These are phyloP conservation scores for Candida albicans DNA, from an alignment of 1,139 yeast species.

Conservation along the genomic window DNA sequence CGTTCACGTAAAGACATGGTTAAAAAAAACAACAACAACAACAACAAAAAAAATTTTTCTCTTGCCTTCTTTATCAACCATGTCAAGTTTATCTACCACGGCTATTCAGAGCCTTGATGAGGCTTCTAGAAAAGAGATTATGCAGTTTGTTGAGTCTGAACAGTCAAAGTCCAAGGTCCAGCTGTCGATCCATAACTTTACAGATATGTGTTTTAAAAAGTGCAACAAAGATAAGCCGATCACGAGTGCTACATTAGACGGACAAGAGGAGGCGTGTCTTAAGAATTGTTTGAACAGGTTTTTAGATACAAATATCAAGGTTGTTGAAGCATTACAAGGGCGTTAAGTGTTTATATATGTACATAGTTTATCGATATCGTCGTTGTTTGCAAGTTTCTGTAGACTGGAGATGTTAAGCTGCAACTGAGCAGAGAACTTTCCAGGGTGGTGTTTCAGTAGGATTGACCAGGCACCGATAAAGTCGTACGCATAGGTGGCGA, in stretches of 20 bases:
- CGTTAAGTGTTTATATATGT: constrained; percentile 20
- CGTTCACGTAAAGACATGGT: constrained; percentile 1
- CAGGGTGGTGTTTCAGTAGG: constrained; percentile 8
- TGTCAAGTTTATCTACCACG: constrained; percentile 62
- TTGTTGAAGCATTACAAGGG: constrained; percentile 59
- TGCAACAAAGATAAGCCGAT: constrained; percentile 60
- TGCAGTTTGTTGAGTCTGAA: constrained; percentile 76
- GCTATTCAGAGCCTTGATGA: constrained; percentile 70
- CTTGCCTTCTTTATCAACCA: constrained; percentile 16
- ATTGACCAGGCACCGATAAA: constrained; percentile 34
- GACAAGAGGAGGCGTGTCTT: constrained; percentile 70
- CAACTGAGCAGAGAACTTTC: neutral
- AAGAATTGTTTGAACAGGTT: constrained; percentile 81
- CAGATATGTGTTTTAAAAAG: constrained; percentile 87
- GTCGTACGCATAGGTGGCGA: constrained; percentile 35
- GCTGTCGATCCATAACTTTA: constrained; percentile 79
- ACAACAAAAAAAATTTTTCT: neutral
- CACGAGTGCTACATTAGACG: constrained; percentile 50
- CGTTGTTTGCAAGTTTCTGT: constrained; percentile 2
- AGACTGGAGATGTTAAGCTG: constrained; percentile 9
- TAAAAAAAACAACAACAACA: neutral
- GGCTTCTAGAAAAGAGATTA: constrained; percentile 68
- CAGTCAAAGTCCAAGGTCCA: constrained; percentile 88
- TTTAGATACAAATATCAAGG: constrained; percentile 82
- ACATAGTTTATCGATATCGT: constrained; percentile 8